Conservation (phyloP, 345 rosid species). For the Eucalyptus rudis region DNA sequence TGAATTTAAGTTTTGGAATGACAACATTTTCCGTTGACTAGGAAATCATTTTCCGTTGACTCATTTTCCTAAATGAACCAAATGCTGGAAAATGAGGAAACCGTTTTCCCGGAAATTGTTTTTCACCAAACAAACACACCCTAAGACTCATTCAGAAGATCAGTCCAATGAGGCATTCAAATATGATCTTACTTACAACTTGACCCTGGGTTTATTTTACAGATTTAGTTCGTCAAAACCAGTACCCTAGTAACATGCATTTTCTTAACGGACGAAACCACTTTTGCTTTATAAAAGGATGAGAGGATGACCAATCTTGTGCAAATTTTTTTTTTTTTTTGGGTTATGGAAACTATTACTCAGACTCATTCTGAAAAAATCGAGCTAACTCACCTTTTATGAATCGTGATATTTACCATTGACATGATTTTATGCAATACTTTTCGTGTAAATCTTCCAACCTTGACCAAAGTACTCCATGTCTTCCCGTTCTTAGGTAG, state of each 20-base stretch:
- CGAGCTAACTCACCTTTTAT: not conserved
- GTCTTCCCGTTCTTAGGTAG: not conserved
- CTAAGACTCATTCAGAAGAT: not conserved
- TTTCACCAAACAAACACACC: too few species aligned
- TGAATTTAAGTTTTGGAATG: too few species aligned
- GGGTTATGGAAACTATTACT: not conserved
- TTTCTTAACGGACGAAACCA: not conserved
- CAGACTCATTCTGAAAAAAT: not conserved
- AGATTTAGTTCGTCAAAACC: not conserved
- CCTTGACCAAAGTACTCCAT: not conserved
- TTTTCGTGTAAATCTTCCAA: not conserved
- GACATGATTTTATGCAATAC: not conserved
- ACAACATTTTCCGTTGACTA: too few species aligned
- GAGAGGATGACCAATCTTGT: not conserved
- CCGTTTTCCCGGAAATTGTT: too few species aligned
- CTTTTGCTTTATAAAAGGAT: not conserved
- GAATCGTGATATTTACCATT: not conserved
- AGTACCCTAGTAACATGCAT: not conserved
- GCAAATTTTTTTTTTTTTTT: not conserved
- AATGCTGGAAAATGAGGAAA: too few species aligned
- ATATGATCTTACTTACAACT: not conserved
- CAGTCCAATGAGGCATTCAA: not conserved
- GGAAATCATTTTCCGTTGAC: too few species aligned
- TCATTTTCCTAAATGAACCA: too few species aligned
- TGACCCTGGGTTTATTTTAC: not conserved